Base-by-base conservation (phyloP, 257 asterid species). In the Solanum arcanum region DNA sequence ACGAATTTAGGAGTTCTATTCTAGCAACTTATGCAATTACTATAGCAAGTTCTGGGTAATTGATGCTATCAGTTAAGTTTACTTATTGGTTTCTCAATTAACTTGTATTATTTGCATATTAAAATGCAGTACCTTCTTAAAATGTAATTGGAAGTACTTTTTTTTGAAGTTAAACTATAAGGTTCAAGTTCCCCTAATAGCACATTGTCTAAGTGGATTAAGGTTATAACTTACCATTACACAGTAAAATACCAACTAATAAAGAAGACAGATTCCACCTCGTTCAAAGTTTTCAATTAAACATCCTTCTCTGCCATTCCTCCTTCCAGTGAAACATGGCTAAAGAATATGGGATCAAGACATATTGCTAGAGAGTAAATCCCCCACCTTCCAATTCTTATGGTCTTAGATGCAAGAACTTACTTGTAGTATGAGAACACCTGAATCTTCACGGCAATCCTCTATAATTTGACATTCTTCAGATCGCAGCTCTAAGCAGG, bases 401-500 rank as follows among this genome's bases (percentile, higher is more conserved):
- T 29, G 66, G 44, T 27, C 44, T 46, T 47, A 80, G 42, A 80
- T 47, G 18, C 52, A 83, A 41, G 68, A 88, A 90, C 98, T 93
- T 89, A 95, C 99, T 92, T 97, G 98, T 96, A 97, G 91, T 87
- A 97, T 95, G 56, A 94, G 92, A 72, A 97, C 96, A 83, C 99
- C 99, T 87, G 95, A 92, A 93, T 97, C 99, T 46, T 90, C 90
- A 62, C 92, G 92, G 91, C 93, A 96, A 86, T 97, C 99, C 91
- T 97, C 99, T 89, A 92, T 89, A 86, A 89, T 86, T 90, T 93
- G 98, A 90, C 92, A 92, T 88, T 93, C 98, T 91, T 96, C 98
- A 83, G 98, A 94, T 73, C 99, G 94, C 73, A 94, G 89, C 93
- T 97, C 99, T 89, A 97, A 92, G 95, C 99, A 96, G 86, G 98